A percentile compares a stretch with the other conserved stretches of the same genome.
Conservation (phyloP, 345 rosid genomes). For the Abelmoschus esculentus region DNA sequence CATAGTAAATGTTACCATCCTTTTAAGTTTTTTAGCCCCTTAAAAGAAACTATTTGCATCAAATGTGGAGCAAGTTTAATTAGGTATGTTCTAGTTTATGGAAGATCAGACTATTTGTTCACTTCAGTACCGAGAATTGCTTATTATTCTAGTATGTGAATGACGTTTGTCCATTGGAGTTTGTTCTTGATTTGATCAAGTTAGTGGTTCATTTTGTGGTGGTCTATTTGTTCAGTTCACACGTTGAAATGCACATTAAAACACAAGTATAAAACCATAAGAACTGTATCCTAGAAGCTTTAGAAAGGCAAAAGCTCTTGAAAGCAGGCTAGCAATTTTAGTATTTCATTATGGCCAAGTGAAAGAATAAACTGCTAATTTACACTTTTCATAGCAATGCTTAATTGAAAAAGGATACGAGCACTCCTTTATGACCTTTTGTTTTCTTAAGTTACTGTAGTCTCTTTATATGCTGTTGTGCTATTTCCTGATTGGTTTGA, state of each 20-base stretch:
- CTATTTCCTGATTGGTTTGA: neutral
- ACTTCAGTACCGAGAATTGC: neutral
- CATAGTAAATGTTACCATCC: neutral
- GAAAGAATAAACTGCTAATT: neutral
- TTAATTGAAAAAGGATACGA: no score
- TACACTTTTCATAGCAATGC: no score
- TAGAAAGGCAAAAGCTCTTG: neutral
- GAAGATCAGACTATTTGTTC: neutral
- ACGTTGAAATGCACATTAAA: neutral
- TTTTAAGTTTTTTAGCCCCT: neutral
- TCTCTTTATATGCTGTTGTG: neutral
- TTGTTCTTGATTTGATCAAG: constrained; percentile 4
- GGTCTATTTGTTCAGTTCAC: neutral
- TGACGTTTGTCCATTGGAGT: neutral
- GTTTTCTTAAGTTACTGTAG: neutral
- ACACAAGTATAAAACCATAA: neutral
- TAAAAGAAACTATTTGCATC: neutral
- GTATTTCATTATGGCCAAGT: neutral
- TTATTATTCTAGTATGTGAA: neutral
- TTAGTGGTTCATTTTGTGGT: neutral
- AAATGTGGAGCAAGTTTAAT: neutral
- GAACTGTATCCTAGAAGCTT: neutral
- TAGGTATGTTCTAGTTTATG: neutral
- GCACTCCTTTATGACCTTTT: neutral
- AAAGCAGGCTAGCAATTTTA: neutral